Base-by-base conservation (phyloP, 2,329 filamentous ascomycete species). In the Nannizziopsis barbatae region DNA sequence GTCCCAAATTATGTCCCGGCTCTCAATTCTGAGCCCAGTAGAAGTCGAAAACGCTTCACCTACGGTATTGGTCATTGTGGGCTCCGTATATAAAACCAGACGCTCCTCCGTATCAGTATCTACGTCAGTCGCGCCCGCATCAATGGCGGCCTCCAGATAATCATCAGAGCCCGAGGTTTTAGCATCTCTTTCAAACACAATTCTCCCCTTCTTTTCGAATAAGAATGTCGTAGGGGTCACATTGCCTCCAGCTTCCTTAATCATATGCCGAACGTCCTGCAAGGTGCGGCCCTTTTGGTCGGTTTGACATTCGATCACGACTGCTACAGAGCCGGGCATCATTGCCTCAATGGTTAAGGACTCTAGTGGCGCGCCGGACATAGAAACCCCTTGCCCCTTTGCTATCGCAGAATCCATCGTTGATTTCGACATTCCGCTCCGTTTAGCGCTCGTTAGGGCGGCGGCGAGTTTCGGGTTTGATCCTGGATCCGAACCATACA, bases 321-420 rank as follows among this genome's bases (percentile, higher is more conserved):
- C 72, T 9, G 86, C 87, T 12, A 83, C 71, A 2, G 75, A 80
- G 2, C 82, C 78, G 1, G 86, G 84, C 52, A 93, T 69, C 56
- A 95, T 84, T 20, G 81, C 81, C 71, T 96, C 90, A 45, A 94
- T 74, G 0, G 80, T 84, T 45, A 92, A 65, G 31, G 71, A 72
- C 62, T 95, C 89, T n/a, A 96, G 77, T 11, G 79, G 74, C 12
- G 77, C 76, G 46, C 92, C 92, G 4, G 76, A 77, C 1, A 80
- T 68, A 18, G 88, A 89, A 54, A 83, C 77, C 37, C 92, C 90
- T 63, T 95, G 89, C 1, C 92, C 92, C 41, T 88, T 81, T 11
- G 87, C 85, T 55, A 98, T 82, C 47, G 92, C 88, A 11, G 75
- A 75, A 65, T 96, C 89, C 57, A 96, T 94, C 1, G 79, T 75